These are phyloP conservation scores for Cryptosporidium meleagridis DNA, from an alignment of 169 alveolate genomes.

Conservation along the genomic window DNA sequence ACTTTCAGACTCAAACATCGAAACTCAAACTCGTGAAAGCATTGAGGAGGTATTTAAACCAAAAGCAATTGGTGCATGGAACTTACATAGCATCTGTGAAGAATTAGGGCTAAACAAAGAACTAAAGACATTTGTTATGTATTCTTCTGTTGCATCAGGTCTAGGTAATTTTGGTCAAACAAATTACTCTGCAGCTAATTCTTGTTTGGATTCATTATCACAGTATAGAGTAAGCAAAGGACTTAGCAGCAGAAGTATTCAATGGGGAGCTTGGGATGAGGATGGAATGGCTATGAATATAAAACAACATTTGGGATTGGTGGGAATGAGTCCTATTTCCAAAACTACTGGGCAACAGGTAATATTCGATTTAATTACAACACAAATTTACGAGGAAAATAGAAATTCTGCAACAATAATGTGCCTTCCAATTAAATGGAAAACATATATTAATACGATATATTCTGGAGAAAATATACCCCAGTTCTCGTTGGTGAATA, in stretches of 20 bases:
- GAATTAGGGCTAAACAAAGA: neutral
- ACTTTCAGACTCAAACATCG: too few relatives aligned
- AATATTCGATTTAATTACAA: too few relatives aligned
- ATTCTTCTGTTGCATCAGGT: constrained; percentile 31
- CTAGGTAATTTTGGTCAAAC: constrained; percentile 59
- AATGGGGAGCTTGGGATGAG: constrained; percentile 71
- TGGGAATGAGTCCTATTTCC: neutral
- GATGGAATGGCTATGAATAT: constrained; percentile 66
- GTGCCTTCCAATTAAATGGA: too few relatives aligned
- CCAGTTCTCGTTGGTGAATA: too few relatives aligned
- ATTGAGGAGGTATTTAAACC: too few relatives aligned
- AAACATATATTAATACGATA: too few relatives aligned
- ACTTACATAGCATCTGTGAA: neutral
- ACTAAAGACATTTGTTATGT: constrained; percentile 3
- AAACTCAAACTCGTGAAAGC: too few relatives aligned
- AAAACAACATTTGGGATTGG: constrained; percentile 27
- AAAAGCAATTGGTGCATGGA: too few relatives aligned
- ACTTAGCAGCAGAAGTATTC: constrained; percentile 24
- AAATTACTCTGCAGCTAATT: constrained; percentile 65
- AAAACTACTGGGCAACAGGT: too few relatives aligned
- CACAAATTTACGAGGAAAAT: too few relatives aligned
- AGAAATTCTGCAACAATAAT: too few relatives aligned
- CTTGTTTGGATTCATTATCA: constrained; percentile 53
- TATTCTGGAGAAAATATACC: too few relatives aligned
- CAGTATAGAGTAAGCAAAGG: constrained; percentile 25